A percentile compares a stretch with the other conserved stretches of the same genome.
Conservation (phyloP, 352 stramenopile genomes). For the Pythium dissotocum region DNA sequence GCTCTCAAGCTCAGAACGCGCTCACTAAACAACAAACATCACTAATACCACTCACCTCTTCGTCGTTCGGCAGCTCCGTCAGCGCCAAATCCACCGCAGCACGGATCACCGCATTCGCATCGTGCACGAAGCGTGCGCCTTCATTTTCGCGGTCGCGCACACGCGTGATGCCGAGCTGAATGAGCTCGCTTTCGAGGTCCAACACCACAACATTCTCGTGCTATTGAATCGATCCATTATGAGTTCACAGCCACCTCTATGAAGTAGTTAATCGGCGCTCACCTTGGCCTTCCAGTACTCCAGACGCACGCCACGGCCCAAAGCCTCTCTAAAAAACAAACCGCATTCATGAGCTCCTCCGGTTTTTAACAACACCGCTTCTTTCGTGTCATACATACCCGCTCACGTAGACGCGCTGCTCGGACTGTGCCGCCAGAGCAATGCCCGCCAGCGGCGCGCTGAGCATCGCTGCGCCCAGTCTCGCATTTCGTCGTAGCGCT, state of each 20-base stretch:
- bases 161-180: constrained; percentile 81
- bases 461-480: constrained; percentile 34
- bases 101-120: constrained; percentile 70
- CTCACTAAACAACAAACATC: background rate
- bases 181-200: constrained; percentile 83
- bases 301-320: constrained; percentile 76
- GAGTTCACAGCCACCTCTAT: background rate
- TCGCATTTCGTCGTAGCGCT: constrained; percentile 21
- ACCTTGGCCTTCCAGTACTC: constrained; percentile 89
- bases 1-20: background rate
- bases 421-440: constrained; percentile 34
- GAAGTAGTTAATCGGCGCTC: background rate
- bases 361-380: constrained; percentile 11
- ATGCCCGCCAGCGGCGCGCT: constrained; percentile 32
- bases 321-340: constrained; percentile 48
- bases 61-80: constrained; percentile 79
- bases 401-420: constrained; percentile 71
- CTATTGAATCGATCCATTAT: constrained; percentile 28
- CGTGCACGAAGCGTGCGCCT: constrained; percentile 65
- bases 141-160: constrained; percentile 75
- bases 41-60: constrained; percentile 44
- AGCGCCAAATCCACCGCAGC: constrained; percentile 70
- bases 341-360: constrained; percentile 4
- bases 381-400: constrained; percentile 35
- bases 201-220: constrained; percentile 87